Evolutionary conservation across 2,329 filamentous ascomycete species (phyloP), one percentile per base, ranked within the genome.

Genomic region (Lecanicillium sp.): DNA sequence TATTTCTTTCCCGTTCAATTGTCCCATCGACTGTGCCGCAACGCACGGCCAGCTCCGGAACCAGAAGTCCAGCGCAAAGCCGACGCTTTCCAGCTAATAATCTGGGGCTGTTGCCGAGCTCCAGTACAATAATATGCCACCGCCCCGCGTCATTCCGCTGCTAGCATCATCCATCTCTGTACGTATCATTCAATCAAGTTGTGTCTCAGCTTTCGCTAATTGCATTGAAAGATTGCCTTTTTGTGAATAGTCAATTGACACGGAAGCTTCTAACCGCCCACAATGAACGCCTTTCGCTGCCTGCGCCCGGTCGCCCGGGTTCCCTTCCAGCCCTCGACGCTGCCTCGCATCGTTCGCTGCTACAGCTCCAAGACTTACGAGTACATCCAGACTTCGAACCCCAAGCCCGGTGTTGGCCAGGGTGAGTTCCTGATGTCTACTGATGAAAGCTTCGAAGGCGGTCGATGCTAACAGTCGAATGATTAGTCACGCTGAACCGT

Each of bases 351-450:
- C 41, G 64, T 69, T 52, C 74, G 79, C 44, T 67, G 68, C 52
- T 78, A 76, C 54, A 78, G 74, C 49, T 74, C 75, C 46, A 68
- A 65, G 54, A 64, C 67, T 46, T 96, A 94, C 68, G 86, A 96
- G 62, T 84, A 85, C 68, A 83, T 97, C 58, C 74, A 93, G 57
- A 83, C 89, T 43, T 89, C 87, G 15, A 81, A 80, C 56, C 91
- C 91, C 9, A 86, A 85, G 67, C 85, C 87, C n/a, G 90, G 90
- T 43, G 90, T 98, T 50, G 88, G 87, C 2, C 79, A 95, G 71
- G 87, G 91, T 95, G 76, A 54, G 72, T 44, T 41, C 35, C 38
- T 9, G 4, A 19, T n/a, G n/a, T n/a, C n/a, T n/a, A n/a, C n/a
- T n/a, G n/a, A n/a, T n/a, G n/a, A n/a, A n/a, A n/a, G n/a, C n/a